Conservation (phyloP, 352 stramenopile species). For the Thalassiosira oceanica region DNA sequence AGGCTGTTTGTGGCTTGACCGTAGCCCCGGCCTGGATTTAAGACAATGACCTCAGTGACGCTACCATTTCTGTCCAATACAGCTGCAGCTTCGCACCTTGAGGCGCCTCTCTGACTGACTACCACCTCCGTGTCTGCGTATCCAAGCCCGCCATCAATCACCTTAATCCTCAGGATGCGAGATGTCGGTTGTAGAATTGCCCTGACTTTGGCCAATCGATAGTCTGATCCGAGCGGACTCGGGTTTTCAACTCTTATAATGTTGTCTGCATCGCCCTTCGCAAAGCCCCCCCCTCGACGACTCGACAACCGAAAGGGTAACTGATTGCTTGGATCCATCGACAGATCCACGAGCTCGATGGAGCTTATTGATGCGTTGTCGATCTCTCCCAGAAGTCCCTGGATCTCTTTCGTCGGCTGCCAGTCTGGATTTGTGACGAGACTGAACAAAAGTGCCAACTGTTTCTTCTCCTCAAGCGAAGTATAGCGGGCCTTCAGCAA, state of each 20-base stretch:
- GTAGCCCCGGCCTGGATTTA: slow-evolving; percentile 78
- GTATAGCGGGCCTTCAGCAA: slow-evolving; percentile 78
- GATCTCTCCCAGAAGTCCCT: slow-evolving; percentile 69
- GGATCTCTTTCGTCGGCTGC: slow-evolving; percentile 76
- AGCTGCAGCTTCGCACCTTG: slow-evolving; percentile 58
- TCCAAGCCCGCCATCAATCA: slow-evolving; percentile 66
- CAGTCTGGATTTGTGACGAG: slow-evolving; percentile 68
- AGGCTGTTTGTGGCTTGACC: slow-evolving; percentile 26
- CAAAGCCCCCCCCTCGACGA: slow-evolving; percentile 66
- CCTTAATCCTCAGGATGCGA: slow-evolving; percentile 65
- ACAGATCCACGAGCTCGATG: slow-evolving; percentile 55
- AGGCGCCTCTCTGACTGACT: slow-evolving; percentile 43
- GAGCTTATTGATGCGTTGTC: slow-evolving; percentile 74
- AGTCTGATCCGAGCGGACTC: slow-evolving; percentile 71
- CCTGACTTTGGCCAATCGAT: slow-evolving; percentile 54
- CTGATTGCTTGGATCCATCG: slow-evolving; percentile 18
- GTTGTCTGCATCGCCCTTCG: slow-evolving; percentile 41
- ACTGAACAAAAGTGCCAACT: slow-evolving; percentile 81
- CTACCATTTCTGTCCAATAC: slow-evolving; percentile 69
- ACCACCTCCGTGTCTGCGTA: slow-evolving; percentile 63
- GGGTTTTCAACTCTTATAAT: slow-evolving; percentile 61
- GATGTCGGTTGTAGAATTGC: slow-evolving; percentile 61
- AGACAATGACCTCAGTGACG: slow-evolving; percentile 68
- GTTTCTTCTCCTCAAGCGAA: slow-evolving; percentile 63
- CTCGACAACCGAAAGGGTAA: slow-evolving; percentile 58